phyloP scores from a whole-genome alignment of 2,329 filamentous ascomycete genomes.

The Penicillium sp. region DNA sequence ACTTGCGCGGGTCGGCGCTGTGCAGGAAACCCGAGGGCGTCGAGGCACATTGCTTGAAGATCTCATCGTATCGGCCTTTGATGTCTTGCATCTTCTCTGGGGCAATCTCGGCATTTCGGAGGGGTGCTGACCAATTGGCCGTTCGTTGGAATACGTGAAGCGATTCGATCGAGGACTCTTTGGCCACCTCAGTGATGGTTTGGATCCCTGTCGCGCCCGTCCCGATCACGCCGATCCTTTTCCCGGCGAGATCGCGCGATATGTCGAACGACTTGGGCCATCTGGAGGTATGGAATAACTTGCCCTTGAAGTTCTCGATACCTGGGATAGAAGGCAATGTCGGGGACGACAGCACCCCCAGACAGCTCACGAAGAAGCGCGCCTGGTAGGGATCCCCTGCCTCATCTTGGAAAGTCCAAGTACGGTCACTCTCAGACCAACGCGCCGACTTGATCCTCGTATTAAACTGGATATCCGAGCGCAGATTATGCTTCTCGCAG shows the following conservation, averaged over 20 bases:
- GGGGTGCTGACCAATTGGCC: conserved; percentile 68
- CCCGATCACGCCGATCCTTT: conserved; percentile 60
- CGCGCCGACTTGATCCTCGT: conserved; percentile 40
- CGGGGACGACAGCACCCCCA: conserved; percentile 53
- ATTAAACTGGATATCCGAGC: conserved; percentile 53
- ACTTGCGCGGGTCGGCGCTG: conserved; percentile 59
- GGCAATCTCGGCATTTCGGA: conserved; percentile 42
- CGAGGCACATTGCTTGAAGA: conserved; percentile 59
- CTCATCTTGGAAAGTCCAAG: conserved; percentile 53
- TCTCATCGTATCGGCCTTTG: conserved; percentile 45
- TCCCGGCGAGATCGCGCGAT: conserved; percentile 45
- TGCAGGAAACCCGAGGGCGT: conserved; percentile 66
- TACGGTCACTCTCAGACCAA: conserved; percentile 12
- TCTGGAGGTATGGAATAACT: conserved; percentile 59
- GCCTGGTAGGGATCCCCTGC: conserved; percentile 46
- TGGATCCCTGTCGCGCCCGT: conserved; percentile 62
- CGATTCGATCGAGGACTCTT: conserved; percentile 49
- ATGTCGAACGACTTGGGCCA: conserved; percentile 57
- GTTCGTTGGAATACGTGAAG: conserved; percentile 69
- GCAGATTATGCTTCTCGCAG: conserved; percentile 49
- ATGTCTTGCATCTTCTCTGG: conserved; percentile 5
- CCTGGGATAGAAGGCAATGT: conserved; percentile 50
- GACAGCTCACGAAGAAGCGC: conserved; percentile 52
- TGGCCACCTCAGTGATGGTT: conserved; percentile 64
- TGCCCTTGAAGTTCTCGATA: conserved; percentile 53